These are phyloP conservation scores for Inonotus hispidus DNA, from an alignment of 1,284 basidiomycete species.

Conservation along the genomic window DNA sequence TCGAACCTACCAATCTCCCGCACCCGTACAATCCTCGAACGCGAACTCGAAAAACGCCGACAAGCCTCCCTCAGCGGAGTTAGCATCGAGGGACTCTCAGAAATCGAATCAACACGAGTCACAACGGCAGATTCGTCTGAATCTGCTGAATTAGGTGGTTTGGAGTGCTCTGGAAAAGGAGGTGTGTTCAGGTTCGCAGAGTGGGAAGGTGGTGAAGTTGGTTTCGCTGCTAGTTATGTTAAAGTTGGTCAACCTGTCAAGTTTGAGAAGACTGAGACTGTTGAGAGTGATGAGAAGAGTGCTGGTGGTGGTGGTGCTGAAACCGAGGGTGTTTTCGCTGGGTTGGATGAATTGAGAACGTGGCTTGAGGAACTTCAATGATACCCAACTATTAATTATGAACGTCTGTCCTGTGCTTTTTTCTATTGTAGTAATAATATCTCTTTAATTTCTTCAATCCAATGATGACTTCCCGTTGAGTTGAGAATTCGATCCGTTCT, in stretches of 20 bases:
- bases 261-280: conserved; percentile 21
- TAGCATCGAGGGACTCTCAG: conserved; percentile 61
- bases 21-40: conserved; percentile 68
- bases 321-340: too few relatives aligned
- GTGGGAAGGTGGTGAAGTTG: conserved; percentile 75
- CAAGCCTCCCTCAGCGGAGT: conserved; percentile 56
- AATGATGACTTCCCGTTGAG: too few relatives aligned
- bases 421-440: background rate
- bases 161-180: conserved; percentile 50
- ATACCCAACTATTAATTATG: background rate
- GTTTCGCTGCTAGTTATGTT: conserved; percentile 56
- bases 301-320: conserved; percentile 27
- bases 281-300: conserved; percentile 33
- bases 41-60: conserved; percentile 73
- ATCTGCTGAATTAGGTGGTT: conserved; percentile 40
- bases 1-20: conserved; percentile 52
- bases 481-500: background rate
- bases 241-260: conserved; percentile 30
- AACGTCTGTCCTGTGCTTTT: background rate
- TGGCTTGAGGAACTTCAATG: conserved; percentile 18
- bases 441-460: background rate
- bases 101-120: conserved; percentile 52
- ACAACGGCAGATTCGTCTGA: too few relatives aligned
- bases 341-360: conserved; percentile 49
- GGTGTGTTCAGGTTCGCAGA: conserved; percentile 60